These are phyloP conservation scores for Metschnikowia santaceciliae DNA, from an alignment of 805 yeast genomes.

Conservation along the genomic window DNA sequence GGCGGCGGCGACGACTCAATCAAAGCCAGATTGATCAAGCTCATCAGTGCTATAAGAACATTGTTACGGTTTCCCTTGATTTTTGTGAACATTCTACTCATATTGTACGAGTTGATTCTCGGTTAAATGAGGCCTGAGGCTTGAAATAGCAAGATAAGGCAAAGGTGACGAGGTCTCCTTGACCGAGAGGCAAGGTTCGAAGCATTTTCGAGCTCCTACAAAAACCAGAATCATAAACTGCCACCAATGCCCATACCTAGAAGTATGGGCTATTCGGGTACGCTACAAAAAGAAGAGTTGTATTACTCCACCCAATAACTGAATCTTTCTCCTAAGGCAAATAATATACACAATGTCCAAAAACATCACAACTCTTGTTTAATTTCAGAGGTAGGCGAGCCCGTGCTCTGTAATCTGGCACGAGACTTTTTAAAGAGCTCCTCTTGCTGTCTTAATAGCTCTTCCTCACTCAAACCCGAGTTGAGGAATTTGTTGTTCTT, in stretches of 20 bases:
- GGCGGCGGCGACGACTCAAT: constrained; percentile 38
- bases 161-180: not conserved
- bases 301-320: not conserved
- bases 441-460: constrained; percentile 85
- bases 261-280: not conserved
- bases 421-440: constrained; percentile 80
- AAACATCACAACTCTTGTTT: constrained; percentile 12
- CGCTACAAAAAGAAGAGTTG: not conserved
- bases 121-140: constrained; percentile 38
- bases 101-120: constrained; percentile 63
- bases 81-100: constrained; percentile 60
- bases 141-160: not conserved
- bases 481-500: constrained; percentile 90
- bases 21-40: constrained; percentile 55
- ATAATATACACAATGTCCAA: constrained; percentile 13
- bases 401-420: constrained; percentile 50
- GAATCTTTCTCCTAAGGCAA: constrained; percentile 8
- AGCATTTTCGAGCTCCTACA: not conserved
- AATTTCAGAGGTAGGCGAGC: constrained; percentile 15
- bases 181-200: not conserved
- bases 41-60: constrained; percentile 73
- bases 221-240: not conserved
- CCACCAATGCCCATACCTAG: not conserved
- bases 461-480: constrained; percentile 90
- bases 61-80: constrained; percentile 72